Evolutionary conservation across 805 yeast species (phyloP).

Genomic region (Torulaspora indica): DNA sequence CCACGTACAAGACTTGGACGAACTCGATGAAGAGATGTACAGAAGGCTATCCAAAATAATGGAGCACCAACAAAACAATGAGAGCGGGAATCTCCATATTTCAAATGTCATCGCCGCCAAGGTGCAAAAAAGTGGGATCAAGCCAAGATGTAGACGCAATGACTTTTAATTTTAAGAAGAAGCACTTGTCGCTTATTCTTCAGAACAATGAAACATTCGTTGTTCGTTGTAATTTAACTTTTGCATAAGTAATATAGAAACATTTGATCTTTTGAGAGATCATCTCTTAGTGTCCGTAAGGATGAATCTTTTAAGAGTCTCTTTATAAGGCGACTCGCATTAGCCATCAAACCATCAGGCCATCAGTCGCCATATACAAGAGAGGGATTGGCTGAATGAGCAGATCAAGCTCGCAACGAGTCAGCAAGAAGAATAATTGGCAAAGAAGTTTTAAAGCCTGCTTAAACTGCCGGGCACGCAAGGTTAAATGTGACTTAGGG

Average conservation of each 20-base stretch:
- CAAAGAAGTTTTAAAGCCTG: conserved; percentile 78
- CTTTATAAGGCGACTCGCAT: not conserved
- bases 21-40: conserved; percentile 33
- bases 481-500: conserved; percentile 84
- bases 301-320: not conserved
- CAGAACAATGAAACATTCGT: not conserved
- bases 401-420: not conserved
- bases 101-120: conserved; percentile 2
- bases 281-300: too few species aligned
- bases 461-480: conserved; percentile 74
- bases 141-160: not conserved
- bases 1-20: conserved; percentile 30
- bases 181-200: not conserved
- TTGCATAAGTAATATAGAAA: not conserved
- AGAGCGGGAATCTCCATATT: conserved; percentile 1
- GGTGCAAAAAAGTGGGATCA: not conserved
- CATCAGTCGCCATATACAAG: not conserved
- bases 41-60: conserved; percentile 19
- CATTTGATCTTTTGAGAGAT: not conserved
- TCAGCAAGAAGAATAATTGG: conserved; percentile 33
- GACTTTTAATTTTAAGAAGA: not conserved
- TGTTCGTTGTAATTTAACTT: not conserved
- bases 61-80: conserved; percentile 2
- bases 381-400: not conserved
- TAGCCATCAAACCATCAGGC: not conserved